phyloP scores from a whole-genome alignment of 129 eudicot genomes.

The Chrysanthemum lavandulifolium region DNA sequence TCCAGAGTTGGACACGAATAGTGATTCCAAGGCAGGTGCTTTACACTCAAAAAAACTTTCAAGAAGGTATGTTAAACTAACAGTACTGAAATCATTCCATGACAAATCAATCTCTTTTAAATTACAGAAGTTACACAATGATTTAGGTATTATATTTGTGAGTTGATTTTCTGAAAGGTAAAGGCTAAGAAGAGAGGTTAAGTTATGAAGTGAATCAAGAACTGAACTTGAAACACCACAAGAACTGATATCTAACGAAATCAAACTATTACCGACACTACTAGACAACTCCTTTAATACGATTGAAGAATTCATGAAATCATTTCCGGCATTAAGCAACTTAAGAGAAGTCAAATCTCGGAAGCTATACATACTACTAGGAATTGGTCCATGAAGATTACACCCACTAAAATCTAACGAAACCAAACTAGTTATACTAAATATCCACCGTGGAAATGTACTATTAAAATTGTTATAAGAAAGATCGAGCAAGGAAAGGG shows the following conservation, averaged over 20 bases:
- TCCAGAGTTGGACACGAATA: not conserved
- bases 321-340: not conserved
- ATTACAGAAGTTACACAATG: not conserved
- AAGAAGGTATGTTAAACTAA: not conserved
- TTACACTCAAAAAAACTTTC: not conserved
- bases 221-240: constrained; percentile 6
- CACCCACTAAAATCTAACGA: not conserved
- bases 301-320: constrained; percentile 11
- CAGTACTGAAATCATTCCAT: not conserved
- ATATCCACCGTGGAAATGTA: constrained; percentile 28
- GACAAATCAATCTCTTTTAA: not conserved
- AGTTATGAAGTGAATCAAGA: constrained; percentile 7
- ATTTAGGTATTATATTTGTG: not conserved
- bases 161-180: not conserved
- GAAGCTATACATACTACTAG: not conserved
- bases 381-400: not conserved
- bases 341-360: constrained; percentile 13
- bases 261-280: not conserved
- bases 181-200: constrained; percentile 1
- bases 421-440: constrained; percentile 6
- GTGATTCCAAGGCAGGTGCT: not conserved
- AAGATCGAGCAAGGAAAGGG: constrained; percentile 31
- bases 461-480: constrained; percentile 1
- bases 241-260: not conserved
- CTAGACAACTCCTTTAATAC: constrained; percentile 17